Evolutionary conservation across 768 basidiomycete genomes (phyloP), one percentile per base, ranked within the genome.

Genomic region (Tricholoma matsutake): DNA sequence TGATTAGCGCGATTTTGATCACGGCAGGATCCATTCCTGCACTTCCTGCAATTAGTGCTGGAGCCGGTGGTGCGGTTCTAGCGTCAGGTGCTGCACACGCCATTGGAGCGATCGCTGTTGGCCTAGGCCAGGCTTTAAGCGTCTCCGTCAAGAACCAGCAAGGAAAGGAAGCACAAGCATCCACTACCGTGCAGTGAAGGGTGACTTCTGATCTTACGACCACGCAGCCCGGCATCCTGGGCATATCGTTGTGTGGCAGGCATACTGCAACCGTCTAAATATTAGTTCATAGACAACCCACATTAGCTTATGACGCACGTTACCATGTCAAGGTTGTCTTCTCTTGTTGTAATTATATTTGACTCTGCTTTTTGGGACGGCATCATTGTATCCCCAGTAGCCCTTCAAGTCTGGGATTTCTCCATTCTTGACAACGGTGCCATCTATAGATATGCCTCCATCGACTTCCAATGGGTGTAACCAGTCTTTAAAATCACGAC

Each of bases 51-150:
- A 82, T 92, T 67, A 79, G 78, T 54, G 84, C 84, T 0, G 87
- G 86, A 18, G 87, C 85, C 4, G 89, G 89, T 20, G 90, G 90
- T 9, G 86, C 87, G 0, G 76, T 89, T 55, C 78, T 92, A 35
- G 90, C 91, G 9, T 83, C 88, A 14, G 81, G 86, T 11, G 86
- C 91, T 13, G 88, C 84, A 13, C 90, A 92, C 64, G 90, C 91
- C 1, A 85, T 89, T 25, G 90, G 91, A 9, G 89, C 89, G 1
- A 86, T 92, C 61, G 91, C 89, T 1, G 82, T 92, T 3, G 89
- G 91, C 2, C 75, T 92, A 32, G 90, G 90, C 8, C 78, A 80
- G 63, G 79, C 76, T 7, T 64, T 80, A 34, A 72, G 76, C 29
- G 71, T 71, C 29, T 66, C 74, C 28, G 73, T 78, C 16, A 73